Evolutionary conservation across 2,329 filamentous ascomycete genomes (phyloP), one percentile per base, ranked within the genome.

Genomic region (Fusarium sp.): DNA sequence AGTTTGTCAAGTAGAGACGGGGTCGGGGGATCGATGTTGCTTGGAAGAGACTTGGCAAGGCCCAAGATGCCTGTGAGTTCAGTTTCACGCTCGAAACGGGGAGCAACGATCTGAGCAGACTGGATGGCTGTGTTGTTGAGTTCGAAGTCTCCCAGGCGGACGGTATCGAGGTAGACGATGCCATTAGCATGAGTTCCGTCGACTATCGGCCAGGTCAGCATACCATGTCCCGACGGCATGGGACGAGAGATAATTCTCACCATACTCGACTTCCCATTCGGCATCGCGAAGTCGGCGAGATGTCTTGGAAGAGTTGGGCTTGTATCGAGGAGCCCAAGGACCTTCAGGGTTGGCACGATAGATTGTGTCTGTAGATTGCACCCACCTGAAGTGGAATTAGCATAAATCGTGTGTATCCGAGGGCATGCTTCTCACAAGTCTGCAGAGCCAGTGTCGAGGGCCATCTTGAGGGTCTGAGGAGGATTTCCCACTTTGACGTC

Each of bases 401-500:
- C 32, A 35, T 14, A 30, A 22, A 28, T 35, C 5, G 11, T 13
- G 13, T 28, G 8, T 57, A 7, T 12, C 8, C 22, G 11, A 18
- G n/a, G 13, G 12, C 22, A 22, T 38, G 26, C 15, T 53, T 90
- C 92, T 88, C 88, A 96, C 91, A 88, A 81, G 66, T 90, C 88
- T 15, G 85, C 83, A 13, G 88, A 90, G 17, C 87, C 88, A 5
- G 87, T 89, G 72, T 89, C 87, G 30, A 89, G 74, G n/a, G 87
- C 84, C 47, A 89, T 77, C 53, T 83, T 84, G 47, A 88, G 63
- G 11, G 77, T 80, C 69, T 89, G 87, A 2, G 85, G 82, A 0
- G 87, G 87, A 20, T 81, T 85, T 15, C 87, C 87, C 53, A 89
- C 77, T 55, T 83, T 77, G 32, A 87, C 75, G 35, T 87, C 82